Base-by-base conservation (phyloP, 2,329 filamentous ascomycete genomes). In the Drechslerella stenobrocha region DNA sequence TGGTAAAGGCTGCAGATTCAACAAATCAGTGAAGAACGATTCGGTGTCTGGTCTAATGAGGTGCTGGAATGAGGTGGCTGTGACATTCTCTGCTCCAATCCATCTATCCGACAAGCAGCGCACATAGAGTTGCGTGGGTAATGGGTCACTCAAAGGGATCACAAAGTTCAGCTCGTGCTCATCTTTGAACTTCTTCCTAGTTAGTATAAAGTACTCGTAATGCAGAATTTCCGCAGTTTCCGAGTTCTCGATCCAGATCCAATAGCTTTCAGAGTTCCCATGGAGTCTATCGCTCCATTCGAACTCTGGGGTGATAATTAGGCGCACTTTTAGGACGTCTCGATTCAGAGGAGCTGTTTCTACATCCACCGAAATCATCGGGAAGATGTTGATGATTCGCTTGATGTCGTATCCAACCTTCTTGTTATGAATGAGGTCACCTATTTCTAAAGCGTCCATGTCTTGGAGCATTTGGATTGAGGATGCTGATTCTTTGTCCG, bases 111-210 rank as follows among this genome's bases (percentile, higher is more conserved):
- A 97, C 2, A 98, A 87, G 15, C 90, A 89, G 70, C 92, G 85
- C 18, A 98, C 89, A 73, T 98, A 98, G 42, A 98, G 96, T 76
- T 98, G 93, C 24, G 88, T 90, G 0, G 93, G 93, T 2, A 98
- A 78, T 0, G 93, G 95, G 75, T 98, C 93, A 0, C 91, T 88
- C 0, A 98, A 79, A 0, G 95, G 93, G 48, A 98, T 98, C 0
- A 93, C 97, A 73, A 98, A 98, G 77, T 93, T 96, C 47, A 98
- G 83, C 77, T 98, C 93, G 73, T 98, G 93, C n/a, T 93, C 89
- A 75, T 97, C 91, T 71, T 95, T 84, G 1, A 98, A 81, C 80
- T 96, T 96, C 76, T 84, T 89, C 70, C 90, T 83, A 69, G 85
- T 95, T 3, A 98, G 81, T 59, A 98, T 93, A 77, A 98, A 97